phyloP scores from a whole-genome alignment of 805 yeast species.

The Saccharomycopsis selenospora region DNA sequence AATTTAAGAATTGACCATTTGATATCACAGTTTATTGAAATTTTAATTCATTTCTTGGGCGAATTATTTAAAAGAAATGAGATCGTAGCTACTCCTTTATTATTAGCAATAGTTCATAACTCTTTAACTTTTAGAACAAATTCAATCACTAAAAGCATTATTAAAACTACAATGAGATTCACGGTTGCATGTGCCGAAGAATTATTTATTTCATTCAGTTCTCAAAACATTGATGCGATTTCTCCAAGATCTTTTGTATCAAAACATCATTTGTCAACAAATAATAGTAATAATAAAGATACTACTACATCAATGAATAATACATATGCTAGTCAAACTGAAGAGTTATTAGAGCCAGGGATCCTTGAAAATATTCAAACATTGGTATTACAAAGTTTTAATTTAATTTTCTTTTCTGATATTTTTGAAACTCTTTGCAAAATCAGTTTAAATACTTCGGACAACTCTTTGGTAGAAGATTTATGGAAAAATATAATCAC shows the following conservation, averaged over 20 bases:
- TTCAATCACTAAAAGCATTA: slow-evolving; percentile 41
- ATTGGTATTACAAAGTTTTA: slow-evolving; percentile 5
- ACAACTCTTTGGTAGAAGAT: slow-evolving; percentile 5
- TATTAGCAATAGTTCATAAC: slow-evolving; percentile 50
- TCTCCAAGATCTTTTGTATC: neutral
- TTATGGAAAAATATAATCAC: slow-evolving; percentile 15
- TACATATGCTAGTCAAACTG: slow-evolving; percentile 7
- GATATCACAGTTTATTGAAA: slow-evolving; percentile 35
- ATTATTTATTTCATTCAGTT: slow-evolving; percentile 21
- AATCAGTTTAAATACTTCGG: slow-evolving; percentile 6
- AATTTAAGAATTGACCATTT: slow-evolving; percentile 42
- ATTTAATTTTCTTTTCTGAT: slow-evolving; percentile 14
- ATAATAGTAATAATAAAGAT: neutral
- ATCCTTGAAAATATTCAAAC: slow-evolving; percentile 12
- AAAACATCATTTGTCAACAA: neutral
- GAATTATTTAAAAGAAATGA: slow-evolving; percentile 20
- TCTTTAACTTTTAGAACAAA: slow-evolving; percentile 52
- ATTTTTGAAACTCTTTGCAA: slow-evolving; percentile 17
- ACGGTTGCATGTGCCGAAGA: slow-evolving; percentile 18
- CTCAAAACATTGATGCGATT: slow-evolving; percentile 5
- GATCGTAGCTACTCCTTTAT: slow-evolving; percentile 44
- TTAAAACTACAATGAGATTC: slow-evolving; percentile 24
- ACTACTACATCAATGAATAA: slow-evolving; percentile 14
- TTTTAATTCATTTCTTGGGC: slow-evolving; percentile 28
- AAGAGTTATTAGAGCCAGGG: slow-evolving; percentile 5